Evolutionary conservation across 768 basidiomycete species (phyloP).

Genomic region (Polyporus arcularius): DNA sequence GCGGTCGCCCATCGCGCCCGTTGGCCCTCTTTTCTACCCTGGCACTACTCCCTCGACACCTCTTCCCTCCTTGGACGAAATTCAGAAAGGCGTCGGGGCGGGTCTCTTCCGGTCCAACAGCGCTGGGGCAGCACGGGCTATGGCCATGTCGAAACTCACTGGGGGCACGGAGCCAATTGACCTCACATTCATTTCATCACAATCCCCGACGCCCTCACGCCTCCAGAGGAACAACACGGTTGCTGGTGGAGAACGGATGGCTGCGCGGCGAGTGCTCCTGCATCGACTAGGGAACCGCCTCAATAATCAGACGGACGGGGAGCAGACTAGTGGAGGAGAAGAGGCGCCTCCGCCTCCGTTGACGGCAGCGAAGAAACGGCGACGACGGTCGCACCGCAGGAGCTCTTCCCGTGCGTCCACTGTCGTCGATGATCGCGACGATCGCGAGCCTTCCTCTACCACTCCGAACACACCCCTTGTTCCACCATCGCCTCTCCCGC

Average conservation of each 20-base stretch:
- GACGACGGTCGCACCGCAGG: constrained; percentile 49
- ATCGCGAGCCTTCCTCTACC: constrained; percentile 37
- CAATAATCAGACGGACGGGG: constrained; percentile 59
- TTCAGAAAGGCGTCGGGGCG: constrained; percentile 49
- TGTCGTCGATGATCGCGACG: constrained; percentile 48
- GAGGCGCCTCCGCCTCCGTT: constrained; percentile 36
- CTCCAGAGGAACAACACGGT: constrained; percentile 74
- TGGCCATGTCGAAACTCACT: constrained; percentile 85
- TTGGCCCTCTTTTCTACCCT: constrained; percentile 61
- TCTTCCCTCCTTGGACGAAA: constrained; percentile 74
- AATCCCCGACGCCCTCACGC: constrained; percentile 39
- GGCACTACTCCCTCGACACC: constrained; percentile 68
- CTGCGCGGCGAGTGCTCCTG: constrained; percentile 69
- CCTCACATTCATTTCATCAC: constrained; percentile 49
- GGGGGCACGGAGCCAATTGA: constrained; percentile 72
- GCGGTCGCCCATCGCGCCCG: constrained; percentile 46
- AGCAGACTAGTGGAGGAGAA: constrained; percentile 42
- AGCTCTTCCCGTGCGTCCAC: constrained; percentile 41
- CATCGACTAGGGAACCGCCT: constrained; percentile 58
- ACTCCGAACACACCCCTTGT: constrained; percentile 64
- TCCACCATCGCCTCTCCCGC: constrained; percentile 50
- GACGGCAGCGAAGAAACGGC: constrained; percentile 43
- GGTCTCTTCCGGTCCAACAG: constrained; percentile 90
- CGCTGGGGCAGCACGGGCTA: constrained; percentile 66
- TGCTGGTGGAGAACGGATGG: constrained; percentile 76